Conservation (phyloP, 352 stramenopile genomes). For the Albugo laibachii region DNA sequence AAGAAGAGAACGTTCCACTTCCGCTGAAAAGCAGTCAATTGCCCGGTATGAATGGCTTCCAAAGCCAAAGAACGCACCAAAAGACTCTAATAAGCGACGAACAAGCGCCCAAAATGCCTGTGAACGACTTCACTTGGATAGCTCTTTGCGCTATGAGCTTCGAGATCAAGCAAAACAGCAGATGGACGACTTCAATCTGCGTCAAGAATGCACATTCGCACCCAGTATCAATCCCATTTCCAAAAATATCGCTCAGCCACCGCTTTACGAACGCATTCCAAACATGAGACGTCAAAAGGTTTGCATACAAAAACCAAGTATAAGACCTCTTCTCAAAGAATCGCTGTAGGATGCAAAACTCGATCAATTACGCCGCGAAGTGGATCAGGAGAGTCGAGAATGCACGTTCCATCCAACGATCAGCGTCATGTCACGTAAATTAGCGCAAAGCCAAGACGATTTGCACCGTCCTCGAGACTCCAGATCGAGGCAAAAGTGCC, state of each 20-base stretch:
- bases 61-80: slow-evolving; percentile 15
- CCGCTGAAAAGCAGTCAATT: neutral
- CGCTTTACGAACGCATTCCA: slow-evolving; percentile 35
- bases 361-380: no score
- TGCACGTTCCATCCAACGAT: neutral
- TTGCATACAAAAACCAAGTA: neutral
- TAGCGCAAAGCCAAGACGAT: slow-evolving; percentile 1
- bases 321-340: neutral
- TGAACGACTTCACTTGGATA: slow-evolving; percentile 42
- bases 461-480: slow-evolving; percentile 1
- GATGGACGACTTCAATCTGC: slow-evolving; percentile 23
- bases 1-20: neutral
- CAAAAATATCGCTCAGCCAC: slow-evolving; percentile 25
- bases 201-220: slow-evolving; percentile 38
- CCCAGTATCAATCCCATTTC: slow-evolving; percentile 37
- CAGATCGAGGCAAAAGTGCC: no score
- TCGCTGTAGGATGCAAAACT: neutral
- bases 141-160: slow-evolving; percentile 25
- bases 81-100: neutral
- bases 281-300: slow-evolving; percentile 55
- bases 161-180: slow-evolving; percentile 24
- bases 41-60: slow-evolving; percentile 25
- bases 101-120: slow-evolving; percentile 12
- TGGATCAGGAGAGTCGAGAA: neutral
- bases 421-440: neutral